Evolutionary conservation across 1,284 basidiomycete genomes (phyloP), one percentile per base, ranked within the genome.

Genomic region (Sanghuangporus weigelae): DNA sequence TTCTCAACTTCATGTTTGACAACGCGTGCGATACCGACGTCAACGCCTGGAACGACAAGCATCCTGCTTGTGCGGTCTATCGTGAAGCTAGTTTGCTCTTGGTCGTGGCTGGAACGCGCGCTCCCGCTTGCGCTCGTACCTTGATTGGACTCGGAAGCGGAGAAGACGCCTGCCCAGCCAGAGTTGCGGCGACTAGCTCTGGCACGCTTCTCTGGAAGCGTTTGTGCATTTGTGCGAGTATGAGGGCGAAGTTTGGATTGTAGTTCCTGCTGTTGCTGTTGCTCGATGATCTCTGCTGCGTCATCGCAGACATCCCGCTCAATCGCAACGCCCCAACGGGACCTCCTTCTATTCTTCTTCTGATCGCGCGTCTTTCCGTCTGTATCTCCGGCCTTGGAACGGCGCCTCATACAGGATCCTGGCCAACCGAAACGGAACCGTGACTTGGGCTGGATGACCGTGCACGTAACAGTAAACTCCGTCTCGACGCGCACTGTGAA

Each of bases 381-480:
- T 7, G 19, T 7, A 10, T 26, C 6, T 21, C 14, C 8, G 8
- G 19, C 10, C 6, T 23, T 1, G 21, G 49, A 51, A 51, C 49
- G 49, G 21, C 7, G 26, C 7, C 49, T 10, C 14, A 54, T 21
- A n/a, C 19, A 21, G 39, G n/a, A 19, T 35, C 31, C 10, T n/a
- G 42, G 56, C 19, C 56, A 42, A 6, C 23, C n/a, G 11, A 44
- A 42, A 14, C 40, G 19, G 39, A 23, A 57, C 2, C 38, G 39
- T 6, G 42, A 36, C 26, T 54, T 51, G 38, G 63, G 58, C 23
- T 56, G 57, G 7, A 64, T 36, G 58, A 64, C 31, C 7, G 38
- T 64, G 35, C 63, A 64, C 5, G 58, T 48, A 8, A 58, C 49
- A 19, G 21, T 49, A 44, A 60, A 64, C 19, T 48, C 44, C 12